Conservation (phyloP, 1,139 yeast genomes). For the Saccharomyces hybrid region DNA sequence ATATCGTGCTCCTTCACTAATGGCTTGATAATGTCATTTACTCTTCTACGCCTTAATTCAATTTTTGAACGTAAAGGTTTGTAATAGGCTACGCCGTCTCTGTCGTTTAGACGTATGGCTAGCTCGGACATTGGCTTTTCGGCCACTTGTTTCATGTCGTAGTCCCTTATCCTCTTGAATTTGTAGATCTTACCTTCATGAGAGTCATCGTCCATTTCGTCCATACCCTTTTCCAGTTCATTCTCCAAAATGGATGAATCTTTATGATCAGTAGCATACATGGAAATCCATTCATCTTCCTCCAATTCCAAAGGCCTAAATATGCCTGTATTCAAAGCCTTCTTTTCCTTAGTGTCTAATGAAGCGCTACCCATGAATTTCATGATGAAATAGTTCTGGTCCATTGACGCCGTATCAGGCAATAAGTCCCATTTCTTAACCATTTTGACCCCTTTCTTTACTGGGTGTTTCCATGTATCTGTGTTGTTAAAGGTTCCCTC, state of each 20-base stretch:
- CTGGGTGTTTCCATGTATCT: slow-evolving; percentile 52
- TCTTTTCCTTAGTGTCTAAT: slow-evolving; percentile 38
- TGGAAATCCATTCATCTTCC: slow-evolving; percentile 76
- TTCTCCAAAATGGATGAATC: slow-evolving; percentile 38
- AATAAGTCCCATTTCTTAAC: slow-evolving; percentile 72
- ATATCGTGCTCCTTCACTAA: slow-evolving; percentile 36
- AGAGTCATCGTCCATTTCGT: slow-evolving; percentile 34
- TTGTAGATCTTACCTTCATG: slow-evolving; percentile 40
- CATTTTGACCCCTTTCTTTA: slow-evolving; percentile 64
- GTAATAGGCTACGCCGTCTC: slow-evolving; percentile 57
- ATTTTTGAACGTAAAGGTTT: slow-evolving; percentile 73
- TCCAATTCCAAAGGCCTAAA: slow-evolving; percentile 70
- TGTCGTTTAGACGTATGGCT: slow-evolving; percentile 45
- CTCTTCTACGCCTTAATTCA: slow-evolving; percentile 78
- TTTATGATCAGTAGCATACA: slow-evolving; percentile 49
- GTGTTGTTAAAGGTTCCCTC: slow-evolving; percentile 62
- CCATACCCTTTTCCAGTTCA: slow-evolving; percentile 37
- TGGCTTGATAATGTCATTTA: slow-evolving; percentile 41
- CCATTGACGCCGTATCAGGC: slow-evolving; percentile 88
- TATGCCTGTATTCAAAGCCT: slow-evolving; percentile 53
- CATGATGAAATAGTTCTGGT: slow-evolving; percentile 62
- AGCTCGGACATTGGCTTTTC: slow-evolving; percentile 48
- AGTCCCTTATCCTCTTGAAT: slow-evolving; percentile 66
- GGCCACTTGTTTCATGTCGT: slow-evolving; percentile 58
- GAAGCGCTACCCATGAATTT: slow-evolving; percentile 81